phyloP scores from a whole-genome alignment of 768 basidiomycete species.

The Naematelia aurantialba region DNA sequence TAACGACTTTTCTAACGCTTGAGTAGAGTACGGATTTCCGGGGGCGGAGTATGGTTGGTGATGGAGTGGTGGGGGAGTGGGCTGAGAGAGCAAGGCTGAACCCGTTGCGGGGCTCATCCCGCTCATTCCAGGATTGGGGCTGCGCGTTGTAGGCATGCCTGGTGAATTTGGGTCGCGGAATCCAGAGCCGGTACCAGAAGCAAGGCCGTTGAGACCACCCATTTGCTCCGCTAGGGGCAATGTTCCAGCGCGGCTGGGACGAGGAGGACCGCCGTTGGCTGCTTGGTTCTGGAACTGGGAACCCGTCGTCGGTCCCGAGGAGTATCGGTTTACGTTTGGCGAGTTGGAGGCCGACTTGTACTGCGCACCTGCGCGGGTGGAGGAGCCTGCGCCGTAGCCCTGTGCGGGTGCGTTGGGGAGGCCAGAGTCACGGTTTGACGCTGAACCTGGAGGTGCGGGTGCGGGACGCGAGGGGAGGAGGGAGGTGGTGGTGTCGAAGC shows the following conservation, averaged over 20 bases:
- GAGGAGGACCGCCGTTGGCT: constrained; percentile 26
- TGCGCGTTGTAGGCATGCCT: constrained; percentile 1
- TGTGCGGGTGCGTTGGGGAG: constrained; percentile 8
- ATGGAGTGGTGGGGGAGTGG: constrained; percentile 24
- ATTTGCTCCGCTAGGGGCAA: constrained; percentile 34
- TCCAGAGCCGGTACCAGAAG: not conserved
- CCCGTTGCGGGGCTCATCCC: constrained; percentile 6
- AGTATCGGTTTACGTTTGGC: constrained; percentile 48
- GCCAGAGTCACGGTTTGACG: constrained; percentile 28
- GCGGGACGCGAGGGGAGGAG: constrained; percentile 39
- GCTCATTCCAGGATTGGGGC: constrained; percentile 2
- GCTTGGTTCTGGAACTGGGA: constrained; percentile 2
- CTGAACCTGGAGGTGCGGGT: constrained; percentile 35
- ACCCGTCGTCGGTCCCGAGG: constrained; percentile 26
- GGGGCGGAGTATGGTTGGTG: constrained; percentile 43
- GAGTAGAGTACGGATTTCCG: constrained; percentile 34
- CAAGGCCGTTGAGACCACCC: constrained; percentile 11
- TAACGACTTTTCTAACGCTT: constrained; percentile 28
- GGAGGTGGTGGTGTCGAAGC: constrained; percentile 23
- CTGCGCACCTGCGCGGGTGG: constrained; percentile 21
- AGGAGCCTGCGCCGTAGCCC: constrained; percentile 16
- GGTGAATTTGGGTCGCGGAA: constrained; percentile 15
- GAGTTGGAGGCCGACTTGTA: constrained; percentile 39
- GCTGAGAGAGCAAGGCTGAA: constrained; percentile 19
- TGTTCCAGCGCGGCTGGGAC: constrained; percentile 47